A percentile compares a stretch with the other conserved stretches of the same genome.
These are phyloP conservation scores for Salix arbutifolia DNA, from an alignment of 345 rosid genomes.

Conservation along the genomic window DNA sequence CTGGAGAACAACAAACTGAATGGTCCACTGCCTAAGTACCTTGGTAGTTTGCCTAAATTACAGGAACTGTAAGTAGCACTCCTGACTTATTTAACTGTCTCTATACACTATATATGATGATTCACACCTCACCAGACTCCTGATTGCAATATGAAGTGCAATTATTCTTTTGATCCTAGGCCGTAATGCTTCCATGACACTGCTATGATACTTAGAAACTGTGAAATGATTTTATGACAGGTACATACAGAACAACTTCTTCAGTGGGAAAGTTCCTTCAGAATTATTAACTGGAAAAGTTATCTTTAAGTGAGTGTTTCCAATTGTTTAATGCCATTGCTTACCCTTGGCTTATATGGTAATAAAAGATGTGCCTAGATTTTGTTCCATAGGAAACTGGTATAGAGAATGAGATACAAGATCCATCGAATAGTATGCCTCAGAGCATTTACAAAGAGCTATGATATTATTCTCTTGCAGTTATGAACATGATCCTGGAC, in stretches of 20 bases:
- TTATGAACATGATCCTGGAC: slow-evolving; percentile 53
- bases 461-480: slow-evolving; percentile 39
- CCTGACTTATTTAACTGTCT: neutral
- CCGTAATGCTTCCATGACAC: neutral
- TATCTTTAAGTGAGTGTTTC: slow-evolving; percentile 56
- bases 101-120: neutral
- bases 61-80: slow-evolving; percentile 64
- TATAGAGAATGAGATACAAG: neutral
- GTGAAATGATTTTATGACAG: slow-evolving; percentile 38
- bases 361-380: neutral
- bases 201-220: neutral
- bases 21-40: slow-evolving; percentile 73
- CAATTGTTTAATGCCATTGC: neutral
- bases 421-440: neutral
- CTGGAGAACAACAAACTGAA: slow-evolving; percentile 75
- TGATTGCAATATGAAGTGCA: neutral
- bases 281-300: slow-evolving; percentile 52
- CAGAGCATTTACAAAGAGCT: neutral
- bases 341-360: neutral
- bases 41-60: slow-evolving; percentile 60
- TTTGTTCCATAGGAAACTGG: neutral
- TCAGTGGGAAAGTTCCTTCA: slow-evolving; percentile 66
- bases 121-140: neutral
- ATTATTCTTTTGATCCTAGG: neutral
- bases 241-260: slow-evolving; percentile 75